phyloP scores from a whole-genome alignment of 2,329 filamentous ascomycete genomes.

The Calcarisporium arbuscula region DNA sequence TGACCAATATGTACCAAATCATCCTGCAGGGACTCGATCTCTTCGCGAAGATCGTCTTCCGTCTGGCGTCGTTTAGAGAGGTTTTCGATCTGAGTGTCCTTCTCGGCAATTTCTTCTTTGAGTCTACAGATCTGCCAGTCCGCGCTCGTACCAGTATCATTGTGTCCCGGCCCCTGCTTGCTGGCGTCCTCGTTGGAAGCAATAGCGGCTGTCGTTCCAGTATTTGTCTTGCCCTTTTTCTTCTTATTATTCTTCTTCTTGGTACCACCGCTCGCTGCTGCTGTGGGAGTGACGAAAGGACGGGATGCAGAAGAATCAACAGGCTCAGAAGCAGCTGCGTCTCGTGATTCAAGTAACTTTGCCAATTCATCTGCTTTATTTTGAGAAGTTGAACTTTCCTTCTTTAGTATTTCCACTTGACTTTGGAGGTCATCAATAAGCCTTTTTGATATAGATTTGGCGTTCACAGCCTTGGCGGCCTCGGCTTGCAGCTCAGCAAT shows the following conservation, averaged over 20 bases:
- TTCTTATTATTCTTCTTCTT: slow-evolving; percentile 78
- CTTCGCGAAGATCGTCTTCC: slow-evolving; percentile 74
- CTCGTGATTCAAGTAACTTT: slow-evolving; percentile 33
- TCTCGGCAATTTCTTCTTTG: slow-evolving; percentile 50
- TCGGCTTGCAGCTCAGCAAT: slow-evolving; percentile 34
- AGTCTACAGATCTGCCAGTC: slow-evolving; percentile 46
- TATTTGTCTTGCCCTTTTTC: slow-evolving; percentile 77
- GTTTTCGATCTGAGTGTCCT: slow-evolving; percentile 66
- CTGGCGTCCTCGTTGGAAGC: slow-evolving; percentile 22
- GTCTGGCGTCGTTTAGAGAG: slow-evolving; percentile 65
- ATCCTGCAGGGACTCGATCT: slow-evolving; percentile 78
- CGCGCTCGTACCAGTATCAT: too few species aligned
- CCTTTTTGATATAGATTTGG: slow-evolving; percentile 35
- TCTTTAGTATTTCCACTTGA: slow-evolving; percentile 30
- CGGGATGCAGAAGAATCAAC: slow-evolving; percentile 17
- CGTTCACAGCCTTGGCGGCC: slow-evolving; percentile 30
- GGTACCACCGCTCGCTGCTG: slow-evolving; percentile 11
- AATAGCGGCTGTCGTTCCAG: slow-evolving; percentile 32
- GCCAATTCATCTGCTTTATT: slow-evolving; percentile 33
- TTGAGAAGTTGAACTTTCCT: slow-evolving; percentile 24
- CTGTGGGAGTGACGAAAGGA: slow-evolving; percentile 14
- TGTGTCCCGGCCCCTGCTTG: too few species aligned
- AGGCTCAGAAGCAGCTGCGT: slow-evolving; percentile 17
- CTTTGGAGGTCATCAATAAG: slow-evolving; percentile 29
- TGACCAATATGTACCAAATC: slow-evolving; percentile 73